These are phyloP conservation scores for Cyberlindnera meyerae DNA, from an alignment of 805 yeast genomes.

Conservation along the genomic window DNA sequence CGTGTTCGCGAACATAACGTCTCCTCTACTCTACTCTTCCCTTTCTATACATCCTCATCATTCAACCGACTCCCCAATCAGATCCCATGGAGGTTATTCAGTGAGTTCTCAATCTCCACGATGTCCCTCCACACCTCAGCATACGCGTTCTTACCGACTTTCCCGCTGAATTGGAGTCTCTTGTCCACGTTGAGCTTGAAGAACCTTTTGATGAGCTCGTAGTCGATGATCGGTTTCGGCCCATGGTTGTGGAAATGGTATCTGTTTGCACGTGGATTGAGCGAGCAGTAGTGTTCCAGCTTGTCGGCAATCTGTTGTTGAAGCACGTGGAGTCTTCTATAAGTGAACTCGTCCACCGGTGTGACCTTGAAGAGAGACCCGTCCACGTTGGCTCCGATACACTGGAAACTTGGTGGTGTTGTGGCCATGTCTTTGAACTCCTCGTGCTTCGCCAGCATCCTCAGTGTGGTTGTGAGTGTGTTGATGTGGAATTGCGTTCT, in stretches of 20 bases:
- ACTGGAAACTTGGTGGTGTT: constrained; percentile 40
- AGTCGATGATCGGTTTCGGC: constrained; percentile 62
- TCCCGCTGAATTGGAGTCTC: constrained; percentile 47
- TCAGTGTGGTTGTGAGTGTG: constrained; percentile 51
- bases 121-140: constrained; percentile 67
- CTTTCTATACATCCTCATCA: too few relatives aligned
- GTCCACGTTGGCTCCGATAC: constrained; percentile 69
- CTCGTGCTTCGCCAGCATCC: constrained; percentile 34
- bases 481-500: constrained; percentile 70
- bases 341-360: constrained; percentile 71
- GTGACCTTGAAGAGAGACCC: constrained; percentile 73
- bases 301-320: constrained; percentile 86
- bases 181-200: constrained; percentile 52
- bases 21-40: too few relatives aligned
- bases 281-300: constrained; percentile 65
- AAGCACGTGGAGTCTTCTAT: constrained; percentile 74
- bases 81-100: constrained; percentile 20
- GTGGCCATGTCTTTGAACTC: constrained; percentile 29
- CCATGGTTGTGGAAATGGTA: constrained; percentile 32
- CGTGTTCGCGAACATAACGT: too few relatives aligned
- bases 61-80: too few relatives aligned
- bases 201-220: constrained; percentile 50
- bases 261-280: constrained; percentile 61
- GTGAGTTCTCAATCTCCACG: constrained; percentile 46
- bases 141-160: constrained; percentile 53